Base-by-base conservation (phyloP, 1,139 yeast species). In the Spathaspora sp. region DNA sequence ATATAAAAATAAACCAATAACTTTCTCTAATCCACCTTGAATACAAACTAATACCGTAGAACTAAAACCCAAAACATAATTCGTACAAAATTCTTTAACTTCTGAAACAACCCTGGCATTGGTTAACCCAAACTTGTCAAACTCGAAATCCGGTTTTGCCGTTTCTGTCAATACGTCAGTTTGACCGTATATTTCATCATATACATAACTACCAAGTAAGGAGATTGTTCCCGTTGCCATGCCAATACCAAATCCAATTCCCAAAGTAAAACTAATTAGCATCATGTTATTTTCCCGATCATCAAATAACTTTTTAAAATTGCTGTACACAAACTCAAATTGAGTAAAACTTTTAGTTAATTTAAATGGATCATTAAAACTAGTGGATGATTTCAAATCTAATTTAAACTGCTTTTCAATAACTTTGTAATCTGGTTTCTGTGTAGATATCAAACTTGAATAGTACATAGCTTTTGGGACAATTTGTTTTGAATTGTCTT, bases 201-300 rank as follows among this genome's bases (percentile, higher is more conserved):
- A 46, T 29, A 56, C 27, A 38, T 48, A 53, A 24, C 46, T 42
- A 6, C 59, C 56, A 36, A 56, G 15, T 18, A 53, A 27, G 3
- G 62, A 50, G 10, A 59, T 56, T 11, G 64, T 51, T 2, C 66
- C 63, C 43, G 55, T 56, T 9, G 68, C 59, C 27, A 63, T 43
- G 11, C 64, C 62, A 16, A 68, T 50, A 1, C 76, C 76, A 24
- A 72, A 54, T 0, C 76, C 73, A 33, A 71, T 56, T 1, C 75
- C 75, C 13, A 70, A 39, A 1, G 70, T 55, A 49, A 71, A 69
- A 44, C 73, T 61, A 43, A 64, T 23, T 9, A 66, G 47, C 68
- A 64, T 64, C n/a, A 58, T 42, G 15, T 51, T 50, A 17, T 29
- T 24, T 13, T 16, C 25, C 4, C 26, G 23, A 18, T 34, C 17